phyloP scores from a whole-genome alignment of 331 rosid genomes.

The Arachis monticola region DNA sequence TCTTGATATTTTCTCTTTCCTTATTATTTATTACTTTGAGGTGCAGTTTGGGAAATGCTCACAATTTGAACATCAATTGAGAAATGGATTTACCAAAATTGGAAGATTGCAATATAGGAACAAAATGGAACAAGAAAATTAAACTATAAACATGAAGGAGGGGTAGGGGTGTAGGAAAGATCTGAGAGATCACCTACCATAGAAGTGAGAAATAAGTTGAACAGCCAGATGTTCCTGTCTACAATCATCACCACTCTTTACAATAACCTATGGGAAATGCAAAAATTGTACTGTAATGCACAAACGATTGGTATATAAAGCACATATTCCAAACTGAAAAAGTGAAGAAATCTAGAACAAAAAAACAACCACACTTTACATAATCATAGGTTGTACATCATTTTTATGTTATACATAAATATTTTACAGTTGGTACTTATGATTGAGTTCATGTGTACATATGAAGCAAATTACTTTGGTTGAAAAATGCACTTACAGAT shows the following conservation, averaged over 20 bases:
- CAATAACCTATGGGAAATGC: conserved; percentile 65
- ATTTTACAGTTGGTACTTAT: background rate
- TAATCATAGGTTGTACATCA: background rate
- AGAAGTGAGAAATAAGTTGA: conserved; percentile 95
- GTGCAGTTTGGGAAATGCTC: background rate
- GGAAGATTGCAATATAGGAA: conserved; percentile 19
- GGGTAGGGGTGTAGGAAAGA: background rate
- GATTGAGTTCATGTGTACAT: conserved; percentile 25
- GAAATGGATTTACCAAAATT: background rate
- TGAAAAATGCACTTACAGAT: conserved; percentile 66
- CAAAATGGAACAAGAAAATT: conserved; percentile 14
- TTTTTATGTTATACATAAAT: conserved; percentile 5
- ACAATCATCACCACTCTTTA: conserved; percentile 99
- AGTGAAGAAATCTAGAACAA: conserved; percentile 17
- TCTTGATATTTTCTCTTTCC: conserved; percentile 18
- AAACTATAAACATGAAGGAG: conserved; percentile 16
- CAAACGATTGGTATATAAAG: conserved; percentile 19
- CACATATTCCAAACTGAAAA: conserved; percentile 25
- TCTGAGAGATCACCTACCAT: conserved; percentile 57
- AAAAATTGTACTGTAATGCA: conserved; percentile 31
- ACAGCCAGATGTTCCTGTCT: conserved; percentile 99
- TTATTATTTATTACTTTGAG: background rate
- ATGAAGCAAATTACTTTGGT: conserved; percentile 20
- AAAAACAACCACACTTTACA: conserved; percentile 21
- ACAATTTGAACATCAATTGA: background rate